phyloP scores from a whole-genome alignment of 1,284 basidiomycete species.

The Volvariella volvacea region DNA sequence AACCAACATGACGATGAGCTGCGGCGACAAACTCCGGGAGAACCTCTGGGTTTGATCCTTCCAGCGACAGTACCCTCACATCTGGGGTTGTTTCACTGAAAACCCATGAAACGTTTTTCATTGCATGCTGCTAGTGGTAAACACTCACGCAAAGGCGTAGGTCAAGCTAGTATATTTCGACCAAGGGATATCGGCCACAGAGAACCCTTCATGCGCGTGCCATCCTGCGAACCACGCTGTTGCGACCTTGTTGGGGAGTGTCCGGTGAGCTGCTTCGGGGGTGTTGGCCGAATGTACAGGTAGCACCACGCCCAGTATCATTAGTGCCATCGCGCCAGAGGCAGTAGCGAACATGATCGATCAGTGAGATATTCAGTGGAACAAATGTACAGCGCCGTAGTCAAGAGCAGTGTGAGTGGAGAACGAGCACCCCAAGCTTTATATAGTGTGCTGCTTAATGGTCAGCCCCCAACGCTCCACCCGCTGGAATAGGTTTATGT shows the following conservation, averaged over 20 bases:
- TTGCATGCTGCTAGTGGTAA: not conserved
- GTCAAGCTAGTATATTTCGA: slow-evolving; percentile 43
- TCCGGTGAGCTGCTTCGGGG: not conserved
- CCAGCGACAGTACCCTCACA: slow-evolving; percentile 33
- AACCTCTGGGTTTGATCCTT: slow-evolving; percentile 33
- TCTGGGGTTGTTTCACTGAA: slow-evolving; percentile 43
- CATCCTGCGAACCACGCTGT: slow-evolving; percentile 40
- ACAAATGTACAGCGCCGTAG: no score
- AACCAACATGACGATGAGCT: slow-evolving; percentile 46
- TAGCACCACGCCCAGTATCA: no score
- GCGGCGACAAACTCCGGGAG: slow-evolving; percentile 47
- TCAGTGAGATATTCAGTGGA: no score
- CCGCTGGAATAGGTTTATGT: no score
- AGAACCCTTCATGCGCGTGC: slow-evolving; percentile 33
- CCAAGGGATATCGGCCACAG: slow-evolving; percentile 38
- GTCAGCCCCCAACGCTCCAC: no score
- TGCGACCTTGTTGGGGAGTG: slow-evolving; percentile 20
- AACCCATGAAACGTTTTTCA: not conserved
- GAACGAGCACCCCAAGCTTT: no score
- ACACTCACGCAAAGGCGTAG: slow-evolving; percentile 55
- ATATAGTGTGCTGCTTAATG: no score
- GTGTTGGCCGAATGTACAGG: no score
- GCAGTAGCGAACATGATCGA: no score
- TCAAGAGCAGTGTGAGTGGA: no score
- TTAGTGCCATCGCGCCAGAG: no score